phyloP scores from a whole-genome alignment of 805 yeast genomes.

The Candida maltosa region DNA sequence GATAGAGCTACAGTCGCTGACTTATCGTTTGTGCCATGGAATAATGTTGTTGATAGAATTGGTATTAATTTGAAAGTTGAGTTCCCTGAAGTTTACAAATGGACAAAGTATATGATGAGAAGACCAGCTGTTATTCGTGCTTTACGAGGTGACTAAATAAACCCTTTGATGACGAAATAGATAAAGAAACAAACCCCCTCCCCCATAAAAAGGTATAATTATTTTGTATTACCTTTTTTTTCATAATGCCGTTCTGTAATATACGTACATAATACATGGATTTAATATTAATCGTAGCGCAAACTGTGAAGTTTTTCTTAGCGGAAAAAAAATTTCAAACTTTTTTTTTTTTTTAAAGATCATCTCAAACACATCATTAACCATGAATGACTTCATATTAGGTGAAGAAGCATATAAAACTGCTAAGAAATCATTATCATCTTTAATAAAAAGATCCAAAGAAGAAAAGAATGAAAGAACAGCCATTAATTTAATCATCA shows the following conservation, averaged over 20 bases:
- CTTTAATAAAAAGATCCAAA: slow-evolving; percentile 11
- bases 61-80: slow-evolving; percentile 85
- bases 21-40: slow-evolving; percentile 93
- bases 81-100: slow-evolving; percentile 91
- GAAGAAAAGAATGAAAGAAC: neutral
- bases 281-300: too few relatives aligned
- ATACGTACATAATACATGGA: too few relatives aligned
- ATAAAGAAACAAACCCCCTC: too few relatives aligned
- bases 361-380: slow-evolving; percentile 2
- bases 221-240: too few relatives aligned
- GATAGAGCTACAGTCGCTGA: slow-evolving; percentile 82
- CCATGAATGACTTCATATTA: slow-evolving; percentile 11
- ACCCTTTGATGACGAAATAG: neutral
- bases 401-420: slow-evolving; percentile 15
- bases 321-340: too few relatives aligned
- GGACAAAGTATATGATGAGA: slow-evolving; percentile 95
- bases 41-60: slow-evolving; percentile 88
- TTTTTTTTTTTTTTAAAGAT: slow-evolving; percentile 1
- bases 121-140: slow-evolving; percentile 90
- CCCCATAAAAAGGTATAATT: too few relatives aligned
- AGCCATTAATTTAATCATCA: slow-evolving; percentile 29
- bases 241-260: too few relatives aligned
- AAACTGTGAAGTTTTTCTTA: too few relatives aligned
- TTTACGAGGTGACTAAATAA: slow-evolving; percentile 58
- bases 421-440: slow-evolving; percentile 14